Evolutionary conservation across 2,329 filamentous ascomycete species (phyloP).

Genomic region (Monosporascus sp.): DNA sequence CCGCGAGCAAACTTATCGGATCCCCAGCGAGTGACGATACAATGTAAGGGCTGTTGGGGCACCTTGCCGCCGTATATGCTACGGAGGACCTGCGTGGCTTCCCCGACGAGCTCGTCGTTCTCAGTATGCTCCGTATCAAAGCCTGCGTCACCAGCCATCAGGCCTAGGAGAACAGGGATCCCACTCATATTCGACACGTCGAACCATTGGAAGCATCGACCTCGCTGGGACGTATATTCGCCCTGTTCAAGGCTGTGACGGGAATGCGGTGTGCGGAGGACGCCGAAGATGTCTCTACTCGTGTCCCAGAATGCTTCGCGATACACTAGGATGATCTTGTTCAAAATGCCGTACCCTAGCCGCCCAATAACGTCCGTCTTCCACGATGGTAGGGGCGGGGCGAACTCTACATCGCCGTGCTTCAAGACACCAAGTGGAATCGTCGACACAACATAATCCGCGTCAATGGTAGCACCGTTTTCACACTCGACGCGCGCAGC

Average conservation of each 20-base stretch:
- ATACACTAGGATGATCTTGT: constrained; percentile 93
- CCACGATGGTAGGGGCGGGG: constrained; percentile 84
- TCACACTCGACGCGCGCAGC: constrained; percentile 66
- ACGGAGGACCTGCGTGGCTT: constrained; percentile 74
- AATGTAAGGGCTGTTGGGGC: constrained; percentile 72
- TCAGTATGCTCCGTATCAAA: constrained; percentile 76
- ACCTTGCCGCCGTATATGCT: constrained; percentile 69
- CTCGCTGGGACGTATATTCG: constrained; percentile 73
- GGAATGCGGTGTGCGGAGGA: constrained; percentile 70
- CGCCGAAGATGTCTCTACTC: constrained; percentile 86
- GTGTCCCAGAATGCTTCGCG: constrained; percentile 87
- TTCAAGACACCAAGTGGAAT: constrained; percentile 90
- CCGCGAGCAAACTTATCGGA: constrained; percentile 87
- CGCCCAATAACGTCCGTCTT: constrained; percentile 76
- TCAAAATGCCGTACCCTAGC: constrained; percentile 88
- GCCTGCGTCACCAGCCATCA: constrained; percentile 95
- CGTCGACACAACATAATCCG: constrained; percentile 89
- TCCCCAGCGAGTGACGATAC: constrained; percentile 88
- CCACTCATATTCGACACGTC: constrained; percentile 90
- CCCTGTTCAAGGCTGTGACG: constrained; percentile 68
- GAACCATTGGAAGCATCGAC: constrained; percentile 98
- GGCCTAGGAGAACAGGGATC: constrained; percentile 77
- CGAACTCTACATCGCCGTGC: constrained; percentile 73
- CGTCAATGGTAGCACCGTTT: constrained; percentile 70
- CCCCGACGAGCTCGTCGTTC: constrained; percentile 70